Base-by-base conservation (phyloP, 345 rosid genomes). In the Lepidium didymum region DNA sequence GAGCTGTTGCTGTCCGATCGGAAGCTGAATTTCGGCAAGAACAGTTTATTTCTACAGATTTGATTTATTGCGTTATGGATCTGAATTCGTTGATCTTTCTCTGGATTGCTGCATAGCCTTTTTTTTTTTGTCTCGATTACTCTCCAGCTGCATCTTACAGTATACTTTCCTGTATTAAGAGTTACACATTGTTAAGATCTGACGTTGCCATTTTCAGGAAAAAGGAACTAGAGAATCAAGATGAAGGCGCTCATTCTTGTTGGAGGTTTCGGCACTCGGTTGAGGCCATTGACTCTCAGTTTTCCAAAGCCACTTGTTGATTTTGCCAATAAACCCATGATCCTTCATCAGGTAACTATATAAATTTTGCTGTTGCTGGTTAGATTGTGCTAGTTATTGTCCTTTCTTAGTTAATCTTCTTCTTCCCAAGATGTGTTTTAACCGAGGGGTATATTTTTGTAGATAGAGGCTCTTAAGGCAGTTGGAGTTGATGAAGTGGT, bases 191-290 rank as follows among this genome's bases (percentile, higher is more conserved):
- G 31, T 58, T 50, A 42, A 66, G 60, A 72, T 56, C 77, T 66
- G n/a, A 50, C 34, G 1, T 66, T 58, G 6, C 35, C 31, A n/a
- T 73, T 36, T 63, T 10, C 86, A 85, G 94, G 81, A 61, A 68
- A 68, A 76, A 65, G 9, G 40, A 63, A 67, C 64, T 33, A 70
- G 63, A 27, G 5, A 8, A 77, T 79, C 70, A 82, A 60, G 55
- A 91, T 94, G 99, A 94, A 91, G 96, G 99, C 99, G 13, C 86
- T 94, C 61, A 91, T 94, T 83, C 97, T 94, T 72, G 99, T 94
- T 74, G 99, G 99, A 74, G 99, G 99, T 8, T 89, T 94, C 47
- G 99, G 99, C 16, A 94, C 99, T 45, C 85, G 99, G 21, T 75
- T 94, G 91, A 88, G 99, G 81, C 99, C 99, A 23, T 71, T 94